phyloP scores from a whole-genome alignment of 768 basidiomycete genomes.

The Agaricus subrufescens region DNA sequence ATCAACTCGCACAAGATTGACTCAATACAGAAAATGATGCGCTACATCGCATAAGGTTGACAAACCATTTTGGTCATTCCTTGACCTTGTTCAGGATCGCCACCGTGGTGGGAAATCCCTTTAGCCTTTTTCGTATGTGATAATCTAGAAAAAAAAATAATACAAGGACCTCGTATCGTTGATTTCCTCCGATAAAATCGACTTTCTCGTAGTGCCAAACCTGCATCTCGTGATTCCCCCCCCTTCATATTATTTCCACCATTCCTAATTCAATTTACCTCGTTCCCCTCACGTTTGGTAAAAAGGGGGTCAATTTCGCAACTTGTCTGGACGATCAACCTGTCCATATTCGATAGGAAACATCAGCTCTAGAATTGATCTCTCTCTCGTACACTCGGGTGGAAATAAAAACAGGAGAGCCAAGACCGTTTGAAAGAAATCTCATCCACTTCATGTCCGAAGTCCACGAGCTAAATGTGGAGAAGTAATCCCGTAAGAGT shows the following conservation, averaged over 20 bases:
- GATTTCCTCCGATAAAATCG: slow-evolving; percentile 7
- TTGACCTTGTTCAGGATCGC: not conserved
- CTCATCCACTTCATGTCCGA: too few relatives aligned
- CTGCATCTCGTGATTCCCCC: not conserved
- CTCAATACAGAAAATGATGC: not conserved
- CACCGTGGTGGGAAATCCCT: not conserved
- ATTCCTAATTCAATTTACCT: not conserved
- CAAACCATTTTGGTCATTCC: not conserved
- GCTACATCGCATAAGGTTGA: not conserved
- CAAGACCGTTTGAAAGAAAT: too few relatives aligned
- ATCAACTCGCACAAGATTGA: not conserved
- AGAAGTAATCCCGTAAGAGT: too few relatives aligned
- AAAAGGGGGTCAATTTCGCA: not conserved
- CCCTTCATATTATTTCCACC: not conserved
- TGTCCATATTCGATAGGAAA: not conserved
- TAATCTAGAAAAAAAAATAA: not conserved
- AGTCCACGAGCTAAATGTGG: too few relatives aligned
- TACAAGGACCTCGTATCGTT: not conserved
- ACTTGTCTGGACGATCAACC: not conserved
- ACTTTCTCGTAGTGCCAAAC: not conserved
- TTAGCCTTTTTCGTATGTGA: not conserved
- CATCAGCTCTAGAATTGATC: not conserved
- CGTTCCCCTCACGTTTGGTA: not conserved
- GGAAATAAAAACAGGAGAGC: too few relatives aligned
- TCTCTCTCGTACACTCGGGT: not conserved